These are phyloP conservation scores for Coniochaeta sp. DNA, from an alignment of 2,329 filamentous ascomycete species.

Conservation along the genomic window DNA sequence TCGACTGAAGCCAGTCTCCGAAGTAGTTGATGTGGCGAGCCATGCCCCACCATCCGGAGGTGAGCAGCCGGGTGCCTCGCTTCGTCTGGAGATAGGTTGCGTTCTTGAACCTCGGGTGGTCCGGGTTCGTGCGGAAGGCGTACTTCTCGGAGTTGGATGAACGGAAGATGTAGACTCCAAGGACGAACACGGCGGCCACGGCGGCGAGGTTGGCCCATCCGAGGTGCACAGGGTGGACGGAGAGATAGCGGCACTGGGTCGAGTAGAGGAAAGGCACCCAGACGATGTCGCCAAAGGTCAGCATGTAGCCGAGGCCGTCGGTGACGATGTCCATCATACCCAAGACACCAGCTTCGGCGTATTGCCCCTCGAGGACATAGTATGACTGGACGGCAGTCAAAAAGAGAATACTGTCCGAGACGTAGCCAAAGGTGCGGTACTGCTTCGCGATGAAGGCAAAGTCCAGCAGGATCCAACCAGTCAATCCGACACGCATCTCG, in stretches of 20 bases:
- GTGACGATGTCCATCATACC: slow-evolving; percentile 93
- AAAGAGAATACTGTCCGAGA: slow-evolving; percentile 81
- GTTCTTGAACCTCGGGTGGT: slow-evolving; percentile 70
- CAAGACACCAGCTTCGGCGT: slow-evolving; percentile 81
- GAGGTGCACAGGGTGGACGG: slow-evolving; percentile 73
- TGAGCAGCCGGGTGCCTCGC: slow-evolving; percentile 71
- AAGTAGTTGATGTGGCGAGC: slow-evolving; percentile 94
- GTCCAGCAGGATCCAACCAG: slow-evolving; percentile 83
- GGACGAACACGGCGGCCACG: slow-evolving; percentile 58
- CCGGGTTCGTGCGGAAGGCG: slow-evolving; percentile 79
- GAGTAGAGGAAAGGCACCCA: slow-evolving; percentile 92
- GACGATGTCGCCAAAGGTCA: slow-evolving; percentile 83
- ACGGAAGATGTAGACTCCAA: slow-evolving; percentile 89
- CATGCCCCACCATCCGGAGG: slow-evolving; percentile 87
- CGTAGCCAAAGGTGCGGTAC: slow-evolving; percentile 73
- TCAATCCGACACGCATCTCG: slow-evolving; percentile 85
- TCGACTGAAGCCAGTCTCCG: slow-evolving; percentile 90
- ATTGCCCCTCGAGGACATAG: slow-evolving; percentile 79
- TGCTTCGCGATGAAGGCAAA: slow-evolving; percentile 80
- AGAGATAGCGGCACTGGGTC: slow-evolving; percentile 76
- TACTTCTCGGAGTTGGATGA: slow-evolving; percentile 95
- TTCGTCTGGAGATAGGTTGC: slow-evolving; percentile 82
- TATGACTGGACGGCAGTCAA: slow-evolving; percentile 70
- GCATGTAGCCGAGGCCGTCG: slow-evolving; percentile 93
- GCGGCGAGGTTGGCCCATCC: slow-evolving; percentile 57